Percentiles rank a stretch among this genome's conserved stretches.
Conservation (phyloP, 2,329 filamentous ascomycete genomes). For the Aspergillus novoparasiticus region DNA sequence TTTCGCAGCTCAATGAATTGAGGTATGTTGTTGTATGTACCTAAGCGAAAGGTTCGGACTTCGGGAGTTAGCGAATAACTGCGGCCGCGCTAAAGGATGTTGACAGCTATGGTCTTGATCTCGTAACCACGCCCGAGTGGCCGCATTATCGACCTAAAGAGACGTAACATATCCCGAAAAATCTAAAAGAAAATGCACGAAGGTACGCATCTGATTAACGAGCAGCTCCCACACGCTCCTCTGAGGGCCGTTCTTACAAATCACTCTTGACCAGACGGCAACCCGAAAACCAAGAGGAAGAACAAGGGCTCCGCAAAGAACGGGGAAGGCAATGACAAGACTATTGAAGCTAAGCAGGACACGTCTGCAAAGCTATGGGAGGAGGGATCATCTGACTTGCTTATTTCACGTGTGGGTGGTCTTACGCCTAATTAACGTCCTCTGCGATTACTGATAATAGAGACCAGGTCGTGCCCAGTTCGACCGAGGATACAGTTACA, state of each 20-base stretch:
- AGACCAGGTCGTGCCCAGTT: slow-evolving; percentile 20
- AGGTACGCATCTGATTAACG: slow-evolving; percentile 14
- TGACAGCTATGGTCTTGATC: slow-evolving; percentile 34
- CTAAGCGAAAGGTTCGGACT: slow-evolving; percentile 19
- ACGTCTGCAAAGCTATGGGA: slow-evolving; percentile 28
- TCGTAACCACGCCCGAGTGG: slow-evolving; percentile 9
- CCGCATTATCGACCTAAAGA: slow-evolving; percentile 2
- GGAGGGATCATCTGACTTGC: slow-evolving; percentile 35
- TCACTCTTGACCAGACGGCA: slow-evolving; percentile 41
- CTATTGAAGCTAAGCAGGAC: neutral
- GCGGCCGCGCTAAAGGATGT: slow-evolving; percentile 36
- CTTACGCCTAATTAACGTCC: neutral
- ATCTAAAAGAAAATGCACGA: slow-evolving; percentile 22
- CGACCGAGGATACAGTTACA: slow-evolving; percentile 13
- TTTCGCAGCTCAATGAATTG: neutral
- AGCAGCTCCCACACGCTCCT: neutral
- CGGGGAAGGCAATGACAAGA: slow-evolving; percentile 27
- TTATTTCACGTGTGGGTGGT: slow-evolving; percentile 20
- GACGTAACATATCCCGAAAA: neutral
- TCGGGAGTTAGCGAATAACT: slow-evolving; percentile 16
- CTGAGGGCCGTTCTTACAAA: slow-evolving; percentile 13
- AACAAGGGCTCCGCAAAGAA: slow-evolving; percentile 55
- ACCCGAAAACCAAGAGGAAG: slow-evolving; percentile 61
- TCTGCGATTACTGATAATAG: slow-evolving; percentile 19
- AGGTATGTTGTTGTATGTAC: neutral